Evolutionary conservation across 2,329 filamentous ascomycete genomes (phyloP), one percentile per base, ranked within the genome.

Genomic region (Diaporthe sp.): DNA sequence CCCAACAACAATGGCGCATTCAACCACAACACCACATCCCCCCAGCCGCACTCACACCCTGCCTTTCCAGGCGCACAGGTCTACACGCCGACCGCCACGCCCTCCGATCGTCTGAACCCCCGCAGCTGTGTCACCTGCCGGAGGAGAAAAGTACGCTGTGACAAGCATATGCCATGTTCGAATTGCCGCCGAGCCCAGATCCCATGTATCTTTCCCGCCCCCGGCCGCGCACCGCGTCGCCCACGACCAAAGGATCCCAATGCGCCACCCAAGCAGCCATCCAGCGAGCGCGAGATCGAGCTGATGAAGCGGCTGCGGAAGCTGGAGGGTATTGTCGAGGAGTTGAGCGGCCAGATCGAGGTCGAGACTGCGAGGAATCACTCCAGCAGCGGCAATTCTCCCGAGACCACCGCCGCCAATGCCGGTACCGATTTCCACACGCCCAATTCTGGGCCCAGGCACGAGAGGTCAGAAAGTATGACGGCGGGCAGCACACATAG

Each of bases 141-240:
- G 60, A 74, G 77, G 67, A 75, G 78, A 39, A 93, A 94, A 83
- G 94, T 95, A 73, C 93, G 93, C 80, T 95, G 94, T 87, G 93
- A 95, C 85, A 95, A 95, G 85, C 88, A 90, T 80, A 91, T 94
- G 86, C 92, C 93, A 22, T 95, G 94, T 83, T 91, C 91, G 79
- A 95, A 95, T 82, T 95, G 94, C 82, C 90, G 90, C 57, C 90
- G 92, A 78, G 92, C 92, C 55, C 86, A 92, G 79, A 93, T 93
- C 75, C 90, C 93, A 79, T 95, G 94, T 82, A 86, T 94, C 67
- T 95, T 94, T 81, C 94, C 94, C 1, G 92, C 93, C 3, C 94
- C 94, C 0, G 94, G 93, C 13, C 89, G 94, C 73, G 93, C 93
- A 8, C 93, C 93, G 13, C 88, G 93, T 57, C 92, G 93, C 79